phyloP scores from a whole-genome alignment of 495 filamentous ascomycete genomes.

The Extremus antarcticus region DNA sequence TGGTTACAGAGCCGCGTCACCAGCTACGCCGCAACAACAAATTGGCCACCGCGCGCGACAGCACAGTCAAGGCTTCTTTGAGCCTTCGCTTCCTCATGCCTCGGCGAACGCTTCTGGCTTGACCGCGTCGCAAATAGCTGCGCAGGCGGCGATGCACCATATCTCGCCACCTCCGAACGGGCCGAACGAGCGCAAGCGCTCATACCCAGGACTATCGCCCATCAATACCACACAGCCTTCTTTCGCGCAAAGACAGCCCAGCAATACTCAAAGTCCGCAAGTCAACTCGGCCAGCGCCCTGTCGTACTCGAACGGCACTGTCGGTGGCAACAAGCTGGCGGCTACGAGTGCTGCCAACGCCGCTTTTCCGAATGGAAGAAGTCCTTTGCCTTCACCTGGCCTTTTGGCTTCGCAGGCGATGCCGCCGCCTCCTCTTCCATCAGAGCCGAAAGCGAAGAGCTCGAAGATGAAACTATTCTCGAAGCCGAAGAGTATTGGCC shows the following conservation, averaged over 20 bases:
- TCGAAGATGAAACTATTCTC: conserved; percentile 90
- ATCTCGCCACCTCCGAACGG: conserved; percentile 10
- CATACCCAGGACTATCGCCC: conserved; percentile 26
- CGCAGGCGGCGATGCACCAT: conserved; percentile 76
- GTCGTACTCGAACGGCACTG: conserved; percentile 51
- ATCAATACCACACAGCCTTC: conserved; percentile 47
- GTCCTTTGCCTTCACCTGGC: conserved; percentile 32
- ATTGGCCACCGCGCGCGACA: conserved; percentile 38
- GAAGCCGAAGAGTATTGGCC: conserved; percentile 71
- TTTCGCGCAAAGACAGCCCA: conserved; percentile 23
- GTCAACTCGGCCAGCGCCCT: conserved; percentile 27
- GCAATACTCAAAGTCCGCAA: conserved; percentile 42
- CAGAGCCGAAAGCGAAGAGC: conserved; percentile 57
- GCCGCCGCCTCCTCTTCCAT: conserved; percentile 22
- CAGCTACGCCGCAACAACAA: conserved; percentile 14
- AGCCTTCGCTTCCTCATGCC: conserved; percentile 69
- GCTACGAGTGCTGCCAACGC: conserved; percentile 77
- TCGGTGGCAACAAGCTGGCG: conserved; percentile 55
- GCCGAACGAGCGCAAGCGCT: conserved; percentile 51
- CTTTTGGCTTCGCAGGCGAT: conserved; percentile 1
- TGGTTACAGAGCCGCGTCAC: conserved; percentile 3
- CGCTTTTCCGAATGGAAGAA: conserved; percentile 58
- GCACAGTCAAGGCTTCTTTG: conserved; percentile 81
- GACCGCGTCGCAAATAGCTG: conserved; percentile 77
- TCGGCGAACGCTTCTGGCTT: conserved; percentile 40